Conservation (phyloP, 2,329 filamentous ascomycete genomes). For the Stenocarpella maydis region DNA sequence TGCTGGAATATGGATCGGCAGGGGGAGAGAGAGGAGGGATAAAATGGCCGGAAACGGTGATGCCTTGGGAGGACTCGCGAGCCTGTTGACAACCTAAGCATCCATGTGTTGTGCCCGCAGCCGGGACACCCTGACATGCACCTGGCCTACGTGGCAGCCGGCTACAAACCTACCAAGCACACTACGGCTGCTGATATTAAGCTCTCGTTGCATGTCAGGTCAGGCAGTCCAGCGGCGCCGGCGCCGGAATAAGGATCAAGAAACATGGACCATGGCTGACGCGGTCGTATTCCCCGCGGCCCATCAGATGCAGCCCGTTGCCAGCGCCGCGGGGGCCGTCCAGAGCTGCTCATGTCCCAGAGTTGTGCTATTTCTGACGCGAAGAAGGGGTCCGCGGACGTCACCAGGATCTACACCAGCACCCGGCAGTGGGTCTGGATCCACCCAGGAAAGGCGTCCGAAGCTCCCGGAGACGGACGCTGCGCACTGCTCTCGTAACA, state of each 20-base stretch:
- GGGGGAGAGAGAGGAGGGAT: neutral
- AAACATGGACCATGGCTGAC: neutral
- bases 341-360: neutral
- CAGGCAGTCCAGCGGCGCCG: neutral
- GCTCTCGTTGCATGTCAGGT: neutral
- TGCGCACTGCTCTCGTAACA: neutral
- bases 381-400: conserved; percentile 6
- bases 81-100: conserved; percentile 4
- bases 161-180: too few relatives aligned
- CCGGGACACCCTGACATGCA: neutral
- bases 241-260: neutral
- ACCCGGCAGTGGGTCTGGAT: neutral
- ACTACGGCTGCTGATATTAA: too few relatives aligned
- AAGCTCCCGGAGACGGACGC: conserved; percentile 22
- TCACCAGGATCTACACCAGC: conserved; percentile 6
- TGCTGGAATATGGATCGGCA: neutral
- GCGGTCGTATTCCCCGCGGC: neutral
- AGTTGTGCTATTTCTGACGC: neutral
- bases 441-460: conserved; percentile 15
- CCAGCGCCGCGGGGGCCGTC: conserved; percentile 9
- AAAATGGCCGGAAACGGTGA: neutral
- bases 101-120: neutral
- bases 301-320: neutral
- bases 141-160: conserved; percentile 14
- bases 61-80: neutral